Evolutionary conservation across 176 grass and related monocot genomes (phyloP).

Genomic region (Rhipidocladum racemiflorum): DNA sequence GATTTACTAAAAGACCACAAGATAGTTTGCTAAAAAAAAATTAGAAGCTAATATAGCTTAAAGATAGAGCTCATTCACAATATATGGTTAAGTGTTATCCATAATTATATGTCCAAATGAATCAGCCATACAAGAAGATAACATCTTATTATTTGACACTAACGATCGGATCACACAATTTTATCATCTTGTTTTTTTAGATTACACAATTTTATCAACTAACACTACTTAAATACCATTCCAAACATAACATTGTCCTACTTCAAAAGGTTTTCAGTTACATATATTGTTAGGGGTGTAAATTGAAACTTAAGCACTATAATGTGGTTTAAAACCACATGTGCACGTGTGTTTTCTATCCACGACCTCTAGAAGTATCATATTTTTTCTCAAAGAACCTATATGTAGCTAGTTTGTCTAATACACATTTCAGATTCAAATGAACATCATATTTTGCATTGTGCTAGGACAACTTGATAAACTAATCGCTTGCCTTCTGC

Average conservation of each 20-base stretch:
- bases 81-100: not conserved
- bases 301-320: not conserved
- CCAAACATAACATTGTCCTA: not conserved
- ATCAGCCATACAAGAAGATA: not conserved
- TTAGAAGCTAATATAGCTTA: not conserved
- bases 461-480: not conserved
- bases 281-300: not conserved
- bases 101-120: not conserved
- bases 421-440: not conserved
- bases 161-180: not conserved
- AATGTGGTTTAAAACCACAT: not conserved
- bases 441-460: not conserved
- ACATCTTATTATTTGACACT: not conserved
- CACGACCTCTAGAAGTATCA: not conserved
- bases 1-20: not conserved
- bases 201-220: not conserved
- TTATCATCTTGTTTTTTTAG: not conserved
- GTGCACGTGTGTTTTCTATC: not conserved
- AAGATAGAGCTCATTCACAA: not conserved
- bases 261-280: not conserved
- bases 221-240: not conserved
- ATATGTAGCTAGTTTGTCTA: not conserved
- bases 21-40: not conserved
- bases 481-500: not conserved
- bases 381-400: not conserved